A percentile compares a stretch with the other conserved stretches of the same genome.
These are phyloP conservation scores for Inonotus hispidus DNA, from an alignment of 1,284 basidiomycete genomes.

Conservation along the genomic window DNA sequence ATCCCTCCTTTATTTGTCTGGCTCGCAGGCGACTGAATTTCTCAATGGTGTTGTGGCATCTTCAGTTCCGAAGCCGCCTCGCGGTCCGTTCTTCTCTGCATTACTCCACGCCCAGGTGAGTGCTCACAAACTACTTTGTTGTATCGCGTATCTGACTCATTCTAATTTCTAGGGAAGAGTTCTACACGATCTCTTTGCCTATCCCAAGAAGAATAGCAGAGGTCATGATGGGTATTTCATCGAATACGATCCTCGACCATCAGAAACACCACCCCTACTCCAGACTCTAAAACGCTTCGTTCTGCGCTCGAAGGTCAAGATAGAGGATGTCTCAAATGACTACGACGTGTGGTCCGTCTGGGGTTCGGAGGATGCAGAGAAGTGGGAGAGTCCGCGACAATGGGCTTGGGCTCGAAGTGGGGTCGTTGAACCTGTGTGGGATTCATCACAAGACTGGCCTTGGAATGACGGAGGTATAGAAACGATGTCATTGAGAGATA, in stretches of 20 bases:
- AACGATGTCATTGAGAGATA: slow-evolving; percentile 51
- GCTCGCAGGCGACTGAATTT: slow-evolving; percentile 80
- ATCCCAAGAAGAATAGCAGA: slow-evolving; percentile 48
- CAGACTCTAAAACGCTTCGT: slow-evolving; percentile 79
- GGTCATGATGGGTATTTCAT: slow-evolving; percentile 58
- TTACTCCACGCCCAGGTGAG: slow-evolving; percentile 84
- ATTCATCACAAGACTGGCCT: slow-evolving; percentile 40
- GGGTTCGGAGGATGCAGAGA: slow-evolving; percentile 42
- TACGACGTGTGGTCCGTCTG: slow-evolving; percentile 82
- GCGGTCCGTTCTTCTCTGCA: slow-evolving; percentile 66
- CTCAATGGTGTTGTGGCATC: slow-evolving; percentile 82
- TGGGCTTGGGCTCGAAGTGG: slow-evolving; percentile 61
- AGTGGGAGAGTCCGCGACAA: slow-evolving; percentile 36
- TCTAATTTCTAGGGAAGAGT: slow-evolving; percentile 69
- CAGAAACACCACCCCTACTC: slow-evolving; percentile 55
- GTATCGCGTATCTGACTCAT: slow-evolving; percentile 13
- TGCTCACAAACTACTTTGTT: background rate
- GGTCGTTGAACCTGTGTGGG: slow-evolving; percentile 67
- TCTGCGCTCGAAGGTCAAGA: slow-evolving; percentile 83
- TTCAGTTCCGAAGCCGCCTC: slow-evolving; percentile 46
- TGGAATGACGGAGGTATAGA: slow-evolving; percentile 49
- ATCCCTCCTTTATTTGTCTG: slow-evolving; percentile 70
- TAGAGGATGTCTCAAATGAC: slow-evolving; percentile 70
- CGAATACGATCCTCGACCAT: slow-evolving; percentile 63
- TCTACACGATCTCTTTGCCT: slow-evolving; percentile 84